These are phyloP conservation scores for Oryza coarctata DNA, from an alignment of 176 grass and related monocot species.

Conservation along the genomic window DNA sequence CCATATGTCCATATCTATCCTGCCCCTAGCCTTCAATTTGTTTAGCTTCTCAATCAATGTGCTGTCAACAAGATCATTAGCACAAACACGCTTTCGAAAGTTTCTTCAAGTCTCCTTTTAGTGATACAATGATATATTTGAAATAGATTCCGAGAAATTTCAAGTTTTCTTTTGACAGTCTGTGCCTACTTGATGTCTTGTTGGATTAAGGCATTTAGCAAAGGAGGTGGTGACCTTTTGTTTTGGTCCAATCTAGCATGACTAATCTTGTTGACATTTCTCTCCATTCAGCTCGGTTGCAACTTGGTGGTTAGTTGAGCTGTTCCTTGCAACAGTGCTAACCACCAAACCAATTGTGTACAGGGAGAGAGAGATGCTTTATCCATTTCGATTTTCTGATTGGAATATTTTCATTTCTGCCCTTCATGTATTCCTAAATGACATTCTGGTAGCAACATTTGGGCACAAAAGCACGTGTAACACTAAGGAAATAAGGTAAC, in stretches of 20 bases:
- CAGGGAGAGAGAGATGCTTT: constrained; percentile 36
- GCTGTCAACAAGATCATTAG: neutral
- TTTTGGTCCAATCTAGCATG: constrained; percentile 36
- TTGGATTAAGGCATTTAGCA: neutral
- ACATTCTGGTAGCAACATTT: neutral
- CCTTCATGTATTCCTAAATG: neutral
- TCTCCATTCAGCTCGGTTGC: constrained; percentile 16
- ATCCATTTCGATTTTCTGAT: constrained; percentile 38
- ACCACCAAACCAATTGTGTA: constrained; percentile 41
- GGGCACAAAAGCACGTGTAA: neutral
- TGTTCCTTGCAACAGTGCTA: constrained; percentile 48
- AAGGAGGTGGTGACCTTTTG: neutral
- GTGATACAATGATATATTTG: neutral
- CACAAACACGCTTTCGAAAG: neutral
- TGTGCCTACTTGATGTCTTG: neutral
- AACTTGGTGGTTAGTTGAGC: constrained; percentile 49
- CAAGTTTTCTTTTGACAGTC: neutral
- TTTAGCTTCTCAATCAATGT: constrained; percentile 2
- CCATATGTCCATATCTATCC: neutral
- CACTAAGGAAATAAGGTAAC: neutral
- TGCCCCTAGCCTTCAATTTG: neutral
- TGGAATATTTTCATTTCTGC: neutral
- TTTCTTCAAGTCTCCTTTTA: constrained; percentile 20
- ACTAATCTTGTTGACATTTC: constrained; percentile 40
- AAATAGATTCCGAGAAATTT: neutral